A percentile compares a stretch with the other conserved stretches of the same genome.
Evolutionary conservation across 139 green algal species (phyloP).

Genomic region (Tetraselmis striata): DNA sequence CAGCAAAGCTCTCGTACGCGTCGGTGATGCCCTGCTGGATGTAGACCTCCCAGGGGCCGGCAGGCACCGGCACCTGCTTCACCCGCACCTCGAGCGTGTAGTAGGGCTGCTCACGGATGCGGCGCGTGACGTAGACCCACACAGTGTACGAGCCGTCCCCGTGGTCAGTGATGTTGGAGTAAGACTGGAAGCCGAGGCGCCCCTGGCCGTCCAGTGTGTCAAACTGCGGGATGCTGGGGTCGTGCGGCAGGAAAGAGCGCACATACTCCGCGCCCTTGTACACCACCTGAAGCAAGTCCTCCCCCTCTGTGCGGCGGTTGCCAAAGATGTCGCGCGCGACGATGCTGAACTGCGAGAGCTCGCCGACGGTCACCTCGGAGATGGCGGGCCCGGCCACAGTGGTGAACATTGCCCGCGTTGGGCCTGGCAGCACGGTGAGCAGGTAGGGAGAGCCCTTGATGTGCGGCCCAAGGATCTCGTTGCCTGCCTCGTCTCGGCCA

Average conservation of each 20-base stretch:
- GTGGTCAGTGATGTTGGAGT: constrained; percentile 8
- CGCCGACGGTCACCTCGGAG: background rate
- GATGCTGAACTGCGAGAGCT: background rate
- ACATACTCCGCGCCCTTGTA: constrained; percentile 13
- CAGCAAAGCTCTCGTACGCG: background rate
- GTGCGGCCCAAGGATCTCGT: constrained; percentile 1
- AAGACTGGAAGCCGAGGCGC: background rate
- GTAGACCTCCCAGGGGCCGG: background rate
- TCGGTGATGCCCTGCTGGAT: constrained; percentile 5
- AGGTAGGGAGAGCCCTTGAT: constrained; percentile 7
- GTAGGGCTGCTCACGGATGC: constrained; percentile 8
- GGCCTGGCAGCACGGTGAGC: constrained; percentile 6
- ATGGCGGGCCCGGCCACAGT: background rate
- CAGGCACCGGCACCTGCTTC: constrained; percentile 3
- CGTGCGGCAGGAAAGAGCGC: background rate
- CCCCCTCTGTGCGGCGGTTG: constrained; percentile 1
- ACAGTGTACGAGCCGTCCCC: constrained; percentile 6
- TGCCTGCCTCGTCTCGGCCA: background rate
- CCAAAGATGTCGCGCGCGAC: constrained; percentile 1
- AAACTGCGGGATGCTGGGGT: background rate
- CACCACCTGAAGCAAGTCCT: background rate
- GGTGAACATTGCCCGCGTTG: constrained; percentile 1
- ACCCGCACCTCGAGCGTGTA: constrained; percentile 6
- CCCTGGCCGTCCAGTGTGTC: background rate
- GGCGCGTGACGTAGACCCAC: background rate